Percentiles rank a stretch among this genome's conserved stretches.
These are phyloP conservation scores for Ephemerocybe angulata DNA, from an alignment of 768 basidiomycete species.

Conservation along the genomic window DNA sequence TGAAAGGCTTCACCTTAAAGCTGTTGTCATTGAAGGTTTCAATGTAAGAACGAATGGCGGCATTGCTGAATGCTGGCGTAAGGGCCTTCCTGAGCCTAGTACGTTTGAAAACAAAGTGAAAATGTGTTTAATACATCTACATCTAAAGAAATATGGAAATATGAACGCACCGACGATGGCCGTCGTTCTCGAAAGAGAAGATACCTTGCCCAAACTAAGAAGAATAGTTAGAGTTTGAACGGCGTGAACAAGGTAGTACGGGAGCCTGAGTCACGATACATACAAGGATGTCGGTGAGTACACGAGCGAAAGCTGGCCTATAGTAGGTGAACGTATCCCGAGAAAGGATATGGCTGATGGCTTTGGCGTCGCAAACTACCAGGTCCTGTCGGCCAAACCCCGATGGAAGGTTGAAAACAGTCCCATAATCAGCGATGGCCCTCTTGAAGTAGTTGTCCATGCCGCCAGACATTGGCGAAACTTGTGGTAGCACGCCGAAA, in stretches of 20 bases:
- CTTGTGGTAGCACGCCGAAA: no score
- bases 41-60: constrained; percentile 43
- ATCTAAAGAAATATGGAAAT: constrained; percentile 28
- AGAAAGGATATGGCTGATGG: constrained; percentile 47
- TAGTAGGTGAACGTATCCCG: constrained; percentile 49
- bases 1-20: constrained; percentile 34
- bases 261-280: no score
- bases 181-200: no score
- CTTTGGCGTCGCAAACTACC: constrained; percentile 46
- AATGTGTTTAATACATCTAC: no score
- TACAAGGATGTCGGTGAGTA: constrained; percentile 39
- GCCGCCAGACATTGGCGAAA: no score
- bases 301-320: constrained; percentile 31
- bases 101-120: no score
- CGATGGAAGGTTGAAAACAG: constrained; percentile 39
- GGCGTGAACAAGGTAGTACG: not conserved
- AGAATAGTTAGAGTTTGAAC: no score
- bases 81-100: constrained; percentile 49
- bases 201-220: no score
- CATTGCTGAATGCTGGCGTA: constrained; percentile 50
- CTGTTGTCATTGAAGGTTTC: constrained; percentile 49
- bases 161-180: not conserved
- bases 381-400: constrained; percentile 32
- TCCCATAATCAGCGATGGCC: constrained; percentile 51
- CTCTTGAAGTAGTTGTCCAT: no score